Evolutionary conservation across 2,329 filamentous ascomycete species (phyloP).

Genomic region (Talaromyces funiculosus): DNA sequence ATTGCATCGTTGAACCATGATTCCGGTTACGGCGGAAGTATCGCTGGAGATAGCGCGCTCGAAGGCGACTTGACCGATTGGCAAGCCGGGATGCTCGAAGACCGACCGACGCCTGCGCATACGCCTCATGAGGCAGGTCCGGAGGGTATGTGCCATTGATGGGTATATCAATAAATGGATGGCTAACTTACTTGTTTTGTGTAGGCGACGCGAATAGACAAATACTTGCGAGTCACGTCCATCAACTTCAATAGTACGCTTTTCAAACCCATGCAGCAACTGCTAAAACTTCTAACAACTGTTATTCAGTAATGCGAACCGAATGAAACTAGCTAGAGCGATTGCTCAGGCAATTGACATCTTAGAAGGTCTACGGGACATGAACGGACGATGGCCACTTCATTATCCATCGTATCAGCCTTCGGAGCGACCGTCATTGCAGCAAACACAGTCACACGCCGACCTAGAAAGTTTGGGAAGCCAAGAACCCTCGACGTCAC

Average conservation of each 20-base stretch:
- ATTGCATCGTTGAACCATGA: conserved; percentile 79
- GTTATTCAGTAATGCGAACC: conserved; percentile 66
- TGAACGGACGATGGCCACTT: conserved; percentile 88
- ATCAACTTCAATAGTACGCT: conserved; percentile 76
- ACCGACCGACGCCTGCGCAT: conserved; percentile 53
- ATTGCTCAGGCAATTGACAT: conserved; percentile 83
- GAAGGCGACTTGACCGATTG: conserved; percentile 43
- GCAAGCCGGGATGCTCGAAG: conserved; percentile 52
- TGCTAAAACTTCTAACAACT: conserved; percentile 1
- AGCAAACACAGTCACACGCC: conserved; percentile 32
- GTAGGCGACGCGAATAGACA: conserved; percentile 58
- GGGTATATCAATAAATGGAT: neutral
- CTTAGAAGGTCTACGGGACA: conserved; percentile 74
- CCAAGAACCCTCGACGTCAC: conserved; percentile 29
- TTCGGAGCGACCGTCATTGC: conserved; percentile 31
- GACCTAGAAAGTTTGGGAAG: conserved; percentile 19
- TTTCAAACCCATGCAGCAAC: neutral
- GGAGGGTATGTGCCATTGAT: conserved; percentile 31
- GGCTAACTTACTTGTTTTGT: neutral
- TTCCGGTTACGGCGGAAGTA: conserved; percentile 85
- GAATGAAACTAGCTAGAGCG: conserved; percentile 75
- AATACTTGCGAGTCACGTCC: conserved; percentile 72
- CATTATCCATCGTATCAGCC: conserved; percentile 69
- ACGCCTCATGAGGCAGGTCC: conserved; percentile 46
- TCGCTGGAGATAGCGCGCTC: conserved; percentile 56